A percentile compares a stretch with the other conserved stretches of the same genome.
These are phyloP conservation scores for Simplicillium sp. DNA, from an alignment of 2,329 filamentous ascomycete genomes.

Conservation along the genomic window DNA sequence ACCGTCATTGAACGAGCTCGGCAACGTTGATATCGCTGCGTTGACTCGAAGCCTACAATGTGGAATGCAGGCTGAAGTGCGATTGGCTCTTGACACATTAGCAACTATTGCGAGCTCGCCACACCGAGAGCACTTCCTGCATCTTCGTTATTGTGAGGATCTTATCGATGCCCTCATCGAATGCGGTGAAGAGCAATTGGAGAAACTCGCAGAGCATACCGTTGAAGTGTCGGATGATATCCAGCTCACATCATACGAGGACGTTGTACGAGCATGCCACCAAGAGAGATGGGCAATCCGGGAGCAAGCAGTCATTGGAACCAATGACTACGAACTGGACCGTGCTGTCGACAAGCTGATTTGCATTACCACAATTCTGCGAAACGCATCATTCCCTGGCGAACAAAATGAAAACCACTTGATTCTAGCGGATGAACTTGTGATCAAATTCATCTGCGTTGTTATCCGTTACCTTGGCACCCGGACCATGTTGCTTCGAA, in stretches of 20 bases:
- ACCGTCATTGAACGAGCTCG: slow-evolving; percentile 67
- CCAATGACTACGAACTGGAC: slow-evolving; percentile 70
- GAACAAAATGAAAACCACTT: slow-evolving; percentile 55
- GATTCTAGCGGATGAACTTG: slow-evolving; percentile 62
- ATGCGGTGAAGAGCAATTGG: slow-evolving; percentile 81
- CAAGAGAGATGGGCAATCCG: slow-evolving; percentile 63
- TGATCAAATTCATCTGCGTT: slow-evolving; percentile 76
- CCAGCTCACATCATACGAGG: slow-evolving; percentile 76
- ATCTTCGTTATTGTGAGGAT: slow-evolving; percentile 72
- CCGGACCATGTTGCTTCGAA: slow-evolving; percentile 75
- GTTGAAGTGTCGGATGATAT: slow-evolving; percentile 82
- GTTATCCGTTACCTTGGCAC: slow-evolving; percentile 83
- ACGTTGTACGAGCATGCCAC: slow-evolving; percentile 70
- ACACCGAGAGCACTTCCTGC: slow-evolving; percentile 53
- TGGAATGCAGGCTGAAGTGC: slow-evolving; percentile 82
- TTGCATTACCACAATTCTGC: slow-evolving; percentile 83
- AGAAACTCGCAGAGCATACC: slow-evolving; percentile 74
- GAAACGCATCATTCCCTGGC: slow-evolving; percentile 80
- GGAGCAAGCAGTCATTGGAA: slow-evolving; percentile 65
- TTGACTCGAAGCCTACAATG: slow-evolving; percentile 84
- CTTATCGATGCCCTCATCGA: slow-evolving; percentile 81
- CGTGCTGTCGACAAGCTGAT: slow-evolving; percentile 79
- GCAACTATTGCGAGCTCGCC: slow-evolving; percentile 56
- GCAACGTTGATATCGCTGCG: slow-evolving; percentile 81
- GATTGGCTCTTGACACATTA: slow-evolving; percentile 78